Percentiles rank a stretch among this genome's conserved stretches.
These are phyloP conservation scores for Panellus pusillus DNA, from an alignment of 768 basidiomycete genomes.

Conservation along the genomic window DNA sequence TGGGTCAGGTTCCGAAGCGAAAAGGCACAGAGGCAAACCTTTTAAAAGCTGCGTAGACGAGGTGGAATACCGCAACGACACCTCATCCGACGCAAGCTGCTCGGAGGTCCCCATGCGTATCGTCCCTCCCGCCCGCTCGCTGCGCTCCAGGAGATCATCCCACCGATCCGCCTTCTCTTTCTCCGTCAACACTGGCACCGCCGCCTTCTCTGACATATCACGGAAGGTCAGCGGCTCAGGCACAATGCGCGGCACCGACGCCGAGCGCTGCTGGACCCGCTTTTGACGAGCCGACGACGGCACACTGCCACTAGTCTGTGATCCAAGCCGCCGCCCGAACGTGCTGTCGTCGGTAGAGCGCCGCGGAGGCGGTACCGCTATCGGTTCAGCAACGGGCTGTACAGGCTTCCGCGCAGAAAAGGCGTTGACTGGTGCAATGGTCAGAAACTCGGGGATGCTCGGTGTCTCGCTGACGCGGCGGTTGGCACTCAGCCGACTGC, in stretches of 20 bases:
- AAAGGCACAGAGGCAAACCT: not conserved
- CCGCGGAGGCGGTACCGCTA: constrained; percentile 27
- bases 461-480: constrained; percentile 33
- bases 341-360: constrained; percentile 22
- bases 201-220: constrained; percentile 38
- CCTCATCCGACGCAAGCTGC: constrained; percentile 15
- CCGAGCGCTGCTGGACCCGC: constrained; percentile 14
- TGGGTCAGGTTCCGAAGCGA: not conserved
- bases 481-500: not conserved
- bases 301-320: not conserved
- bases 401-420: constrained; percentile 31
- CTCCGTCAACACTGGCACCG: constrained; percentile 48
- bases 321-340: not conserved
- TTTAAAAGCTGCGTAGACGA: constrained; percentile 18
- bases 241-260: constrained; percentile 22
- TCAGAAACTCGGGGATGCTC: constrained; percentile 52
- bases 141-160: constrained; percentile 66
- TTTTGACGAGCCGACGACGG: constrained; percentile 8
- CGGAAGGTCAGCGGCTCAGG: constrained; percentile 46
- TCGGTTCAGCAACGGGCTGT: constrained; percentile 13
- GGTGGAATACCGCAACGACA: constrained; percentile 16
- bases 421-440: constrained; percentile 44
- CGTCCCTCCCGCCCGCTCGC: constrained; percentile 73
- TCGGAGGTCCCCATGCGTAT: constrained; percentile 47
- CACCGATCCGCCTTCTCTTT: constrained; percentile 72